phyloP scores from a whole-genome alignment of 208 protist genomes.

The Leishmania tropica region DNA sequence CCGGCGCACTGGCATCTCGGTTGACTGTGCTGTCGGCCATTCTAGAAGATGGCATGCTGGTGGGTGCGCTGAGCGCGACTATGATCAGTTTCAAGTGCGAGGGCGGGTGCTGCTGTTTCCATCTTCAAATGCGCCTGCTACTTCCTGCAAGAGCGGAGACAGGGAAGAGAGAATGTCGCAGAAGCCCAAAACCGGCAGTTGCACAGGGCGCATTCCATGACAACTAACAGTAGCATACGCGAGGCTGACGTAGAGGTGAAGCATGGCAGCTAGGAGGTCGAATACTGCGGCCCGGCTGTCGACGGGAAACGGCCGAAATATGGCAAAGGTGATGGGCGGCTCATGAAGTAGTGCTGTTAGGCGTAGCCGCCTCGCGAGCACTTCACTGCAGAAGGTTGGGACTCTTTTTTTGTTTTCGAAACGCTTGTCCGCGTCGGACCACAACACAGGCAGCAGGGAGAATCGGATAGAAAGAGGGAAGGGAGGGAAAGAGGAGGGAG shows the following conservation, averaged over 20 bases:
- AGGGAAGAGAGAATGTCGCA: not conserved
- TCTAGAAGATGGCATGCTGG: not conserved
- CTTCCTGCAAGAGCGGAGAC: not conserved
- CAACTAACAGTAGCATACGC: not conserved
- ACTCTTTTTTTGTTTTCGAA: not conserved
- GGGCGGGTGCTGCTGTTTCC: not conserved
- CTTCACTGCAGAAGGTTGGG: not conserved
- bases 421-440: not conserved
- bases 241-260: not conserved
- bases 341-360: not conserved
- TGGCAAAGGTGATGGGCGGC: not conserved
- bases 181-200: not conserved
- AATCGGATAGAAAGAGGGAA: not conserved
- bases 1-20: not conserved
- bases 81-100: not conserved
- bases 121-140: not conserved
- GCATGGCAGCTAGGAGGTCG: not conserved
- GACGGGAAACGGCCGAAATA: not conserved
- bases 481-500: not conserved
- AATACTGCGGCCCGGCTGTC: not conserved
- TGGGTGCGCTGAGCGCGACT: not conserved
- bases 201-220: not conserved
- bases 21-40: not conserved
- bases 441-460: not conserved
- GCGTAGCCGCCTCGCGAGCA: not conserved